Percentiles rank a stretch among this genome's conserved stretches.
These are phyloP conservation scores for Clitocybe nebularis DNA, from an alignment of 1,284 basidiomycete genomes.

Conservation along the genomic window DNA sequence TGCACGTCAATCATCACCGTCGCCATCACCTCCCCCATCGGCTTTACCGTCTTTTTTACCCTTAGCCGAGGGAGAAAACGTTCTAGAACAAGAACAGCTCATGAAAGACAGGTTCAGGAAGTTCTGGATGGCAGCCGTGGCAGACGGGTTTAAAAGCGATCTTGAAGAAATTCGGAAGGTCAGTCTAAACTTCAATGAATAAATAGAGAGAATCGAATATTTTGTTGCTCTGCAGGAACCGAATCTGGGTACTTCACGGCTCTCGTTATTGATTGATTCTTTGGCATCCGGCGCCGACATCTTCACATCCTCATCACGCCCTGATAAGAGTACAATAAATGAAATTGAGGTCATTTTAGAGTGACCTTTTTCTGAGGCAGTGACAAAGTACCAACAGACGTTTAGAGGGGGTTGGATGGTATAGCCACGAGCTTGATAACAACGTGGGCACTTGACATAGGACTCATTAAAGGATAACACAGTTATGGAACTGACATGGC, in stretches of 20 bases:
- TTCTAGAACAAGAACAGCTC: constrained; percentile 38
- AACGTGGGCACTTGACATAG: no score
- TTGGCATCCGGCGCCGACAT: constrained; percentile 73
- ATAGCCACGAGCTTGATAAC: no score
- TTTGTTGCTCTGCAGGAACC: constrained; percentile 50
- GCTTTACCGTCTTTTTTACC: constrained; percentile 52
- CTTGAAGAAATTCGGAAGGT: constrained; percentile 76
- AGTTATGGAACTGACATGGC: no score
- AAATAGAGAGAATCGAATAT: not conserved
- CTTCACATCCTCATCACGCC: constrained; percentile 46
- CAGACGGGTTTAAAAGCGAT: constrained; percentile 75
- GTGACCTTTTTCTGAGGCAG: constrained; percentile 11
- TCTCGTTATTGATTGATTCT: constrained; percentile 72
- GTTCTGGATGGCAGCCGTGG: constrained; percentile 79
- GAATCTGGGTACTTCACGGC: constrained; percentile 57
- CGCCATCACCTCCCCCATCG: constrained; percentile 50
- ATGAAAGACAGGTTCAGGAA: constrained; percentile 65
- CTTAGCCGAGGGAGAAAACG: constrained; percentile 24
- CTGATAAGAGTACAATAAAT: constrained; percentile 51
- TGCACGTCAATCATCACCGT: constrained; percentile 33
- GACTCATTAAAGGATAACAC: no score
- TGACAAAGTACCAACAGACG: no score
- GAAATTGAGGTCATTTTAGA: constrained; percentile 35
- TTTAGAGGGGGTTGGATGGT: no score
- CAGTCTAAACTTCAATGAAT: constrained; percentile 13